phyloP scores from a whole-genome alignment of 1,284 basidiomycete species.

The Laetiporus sulphureus region DNA sequence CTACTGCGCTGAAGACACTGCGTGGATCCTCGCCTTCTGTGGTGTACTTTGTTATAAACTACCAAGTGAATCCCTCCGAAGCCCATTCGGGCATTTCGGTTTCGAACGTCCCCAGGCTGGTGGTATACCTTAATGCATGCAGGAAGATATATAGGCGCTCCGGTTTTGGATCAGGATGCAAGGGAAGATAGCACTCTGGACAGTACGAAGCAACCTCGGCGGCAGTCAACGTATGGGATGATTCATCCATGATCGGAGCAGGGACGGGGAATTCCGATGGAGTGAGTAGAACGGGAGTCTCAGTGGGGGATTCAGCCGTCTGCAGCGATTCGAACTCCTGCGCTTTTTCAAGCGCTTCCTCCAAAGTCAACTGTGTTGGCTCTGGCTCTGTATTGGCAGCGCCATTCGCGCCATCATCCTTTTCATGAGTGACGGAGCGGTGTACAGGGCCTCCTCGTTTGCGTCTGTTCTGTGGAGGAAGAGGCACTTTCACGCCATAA shows the following conservation, averaged over 20 bases:
- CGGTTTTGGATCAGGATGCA: slow-evolving; percentile 87
- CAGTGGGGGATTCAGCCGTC: too few species aligned
- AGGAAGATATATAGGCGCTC: slow-evolving; percentile 91
- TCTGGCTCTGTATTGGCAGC: slow-evolving; percentile 1
- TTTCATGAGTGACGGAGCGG: not conserved
- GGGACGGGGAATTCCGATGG: slow-evolving; percentile 5
- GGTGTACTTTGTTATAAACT: too few species aligned
- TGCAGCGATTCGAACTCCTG: slow-evolving; percentile 15
- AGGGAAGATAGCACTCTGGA: slow-evolving; percentile 81
- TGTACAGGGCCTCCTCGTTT: slow-evolving; percentile 39
- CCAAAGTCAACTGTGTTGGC: slow-evolving; percentile 34
- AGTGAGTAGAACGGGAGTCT: too few species aligned
- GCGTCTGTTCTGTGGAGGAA: slow-evolving; percentile 51
- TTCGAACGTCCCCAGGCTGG: slow-evolving; percentile 67
- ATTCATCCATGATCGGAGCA: slow-evolving; percentile 16
- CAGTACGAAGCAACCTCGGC: slow-evolving; percentile 45
- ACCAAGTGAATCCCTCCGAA: slow-evolving; percentile 57
- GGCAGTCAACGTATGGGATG: not conserved
- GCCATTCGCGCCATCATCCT: not conserved
- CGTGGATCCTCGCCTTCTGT: too few species aligned
- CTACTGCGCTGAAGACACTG: too few species aligned
- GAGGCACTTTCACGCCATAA: slow-evolving; percentile 36
- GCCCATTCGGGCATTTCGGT: slow-evolving; percentile 75
- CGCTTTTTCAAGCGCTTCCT: slow-evolving; percentile 38
- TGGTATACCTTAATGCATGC: slow-evolving; percentile 82